These are phyloP conservation scores for Saccharomycopsis sp. DNA, from an alignment of 805 yeast genomes.

Conservation along the genomic window DNA sequence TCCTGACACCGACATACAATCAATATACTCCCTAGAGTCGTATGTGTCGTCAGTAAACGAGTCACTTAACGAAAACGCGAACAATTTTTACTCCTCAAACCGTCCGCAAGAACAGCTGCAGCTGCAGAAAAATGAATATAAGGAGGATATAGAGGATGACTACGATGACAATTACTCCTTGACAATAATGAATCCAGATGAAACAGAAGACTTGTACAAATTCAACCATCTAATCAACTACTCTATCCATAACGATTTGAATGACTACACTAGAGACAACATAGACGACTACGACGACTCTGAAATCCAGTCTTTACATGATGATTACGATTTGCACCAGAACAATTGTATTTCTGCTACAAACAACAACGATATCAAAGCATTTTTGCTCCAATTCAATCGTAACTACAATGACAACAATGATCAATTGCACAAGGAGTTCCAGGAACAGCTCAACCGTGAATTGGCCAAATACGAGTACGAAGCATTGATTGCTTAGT, in stretches of 20 bases:
- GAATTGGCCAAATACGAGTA: background rate
- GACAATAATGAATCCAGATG: conserved; percentile 1
- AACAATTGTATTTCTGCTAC: background rate
- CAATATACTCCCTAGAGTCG: conserved; percentile 12
- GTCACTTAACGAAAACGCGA: conserved; percentile 13
- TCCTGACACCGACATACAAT: background rate
- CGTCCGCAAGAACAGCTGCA: background rate
- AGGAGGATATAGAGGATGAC: background rate
- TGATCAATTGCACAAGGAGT: background rate
- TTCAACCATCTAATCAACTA: background rate
- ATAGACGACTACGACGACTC: conserved; percentile 19
- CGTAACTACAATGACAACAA: background rate
- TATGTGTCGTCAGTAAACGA: conserved; percentile 18
- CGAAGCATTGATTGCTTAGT: background rate
- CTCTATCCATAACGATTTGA: conserved; percentile 2
- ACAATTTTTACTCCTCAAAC: conserved; percentile 9
- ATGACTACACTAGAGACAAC: conserved; percentile 11
- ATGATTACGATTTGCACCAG: conserved; percentile 1
- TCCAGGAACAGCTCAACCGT: background rate
- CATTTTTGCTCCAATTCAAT: background rate
- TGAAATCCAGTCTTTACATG: conserved; percentile 17
- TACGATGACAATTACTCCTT: conserved; percentile 1
- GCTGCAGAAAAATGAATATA: background rate
- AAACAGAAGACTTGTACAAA: background rate
- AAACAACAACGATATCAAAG: background rate